These are phyloP conservation scores for Saitoella complicata DNA, from an alignment of 805 yeast genomes.

Conservation along the genomic window DNA sequence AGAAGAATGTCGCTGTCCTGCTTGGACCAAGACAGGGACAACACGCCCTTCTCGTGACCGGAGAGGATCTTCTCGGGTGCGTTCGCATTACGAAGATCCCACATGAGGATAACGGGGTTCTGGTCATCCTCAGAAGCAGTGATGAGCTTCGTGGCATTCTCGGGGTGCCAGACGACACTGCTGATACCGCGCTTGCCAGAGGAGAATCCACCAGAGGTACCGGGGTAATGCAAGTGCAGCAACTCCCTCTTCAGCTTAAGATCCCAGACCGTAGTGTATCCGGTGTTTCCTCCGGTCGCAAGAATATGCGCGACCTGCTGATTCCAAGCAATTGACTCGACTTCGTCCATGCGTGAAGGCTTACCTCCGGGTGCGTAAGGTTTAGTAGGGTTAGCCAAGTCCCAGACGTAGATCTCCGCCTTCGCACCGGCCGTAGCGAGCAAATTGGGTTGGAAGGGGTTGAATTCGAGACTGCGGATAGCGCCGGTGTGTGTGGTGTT, in stretches of 20 bases:
- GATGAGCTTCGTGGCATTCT: constrained; percentile 51
- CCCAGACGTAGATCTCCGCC: constrained; percentile 86
- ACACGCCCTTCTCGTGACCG: constrained; percentile 78
- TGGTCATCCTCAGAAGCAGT: constrained; percentile 77
- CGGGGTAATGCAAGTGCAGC: constrained; percentile 57
- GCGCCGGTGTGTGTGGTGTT: constrained; percentile 49
- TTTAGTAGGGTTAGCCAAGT: constrained; percentile 40
- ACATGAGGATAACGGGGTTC: constrained; percentile 63
- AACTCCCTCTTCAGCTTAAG: constrained; percentile 76
- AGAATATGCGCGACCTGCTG: constrained; percentile 65
- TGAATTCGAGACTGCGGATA: constrained; percentile 60
- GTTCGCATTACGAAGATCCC: constrained; percentile 90
- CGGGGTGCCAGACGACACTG: constrained; percentile 88
- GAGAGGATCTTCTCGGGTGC: constrained; percentile 63
- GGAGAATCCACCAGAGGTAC: constrained; percentile 21
- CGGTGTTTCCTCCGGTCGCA: constrained; percentile 76
- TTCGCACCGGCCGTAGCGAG: constrained; percentile 78
- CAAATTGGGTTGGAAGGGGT: constrained; percentile 51
- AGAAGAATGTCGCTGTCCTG: constrained; percentile 64
- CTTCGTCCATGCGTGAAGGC: constrained; percentile 65
- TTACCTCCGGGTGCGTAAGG: constrained; percentile 58
- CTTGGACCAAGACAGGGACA: constrained; percentile 85
- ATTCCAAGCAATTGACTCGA: constrained; percentile 80
- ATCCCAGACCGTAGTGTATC: constrained; percentile 89
- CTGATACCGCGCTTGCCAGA: constrained; percentile 52